phyloP scores from a whole-genome alignment of 2,329 filamentous ascomycete species.

The Fusarium bulbicola region DNA sequence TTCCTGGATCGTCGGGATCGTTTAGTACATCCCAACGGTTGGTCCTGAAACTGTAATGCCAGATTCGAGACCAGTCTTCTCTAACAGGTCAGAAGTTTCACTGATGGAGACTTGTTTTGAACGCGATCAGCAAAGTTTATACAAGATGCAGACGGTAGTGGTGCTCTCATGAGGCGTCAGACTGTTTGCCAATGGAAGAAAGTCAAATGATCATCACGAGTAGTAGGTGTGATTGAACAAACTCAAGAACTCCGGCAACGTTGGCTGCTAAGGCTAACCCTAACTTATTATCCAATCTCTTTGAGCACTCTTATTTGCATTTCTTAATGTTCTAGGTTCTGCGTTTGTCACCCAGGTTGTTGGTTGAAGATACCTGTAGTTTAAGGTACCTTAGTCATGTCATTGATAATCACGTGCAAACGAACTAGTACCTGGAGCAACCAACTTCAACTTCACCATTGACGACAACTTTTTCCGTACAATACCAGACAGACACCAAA shows the following conservation, averaged over 20 bases:
- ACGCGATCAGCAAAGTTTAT: neutral
- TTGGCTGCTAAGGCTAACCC: neutral
- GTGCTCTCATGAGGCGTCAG: neutral
- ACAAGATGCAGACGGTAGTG: neutral
- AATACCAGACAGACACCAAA: neutral
- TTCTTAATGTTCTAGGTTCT: neutral
- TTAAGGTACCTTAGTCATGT: neutral
- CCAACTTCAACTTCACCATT: conserved; percentile 1
- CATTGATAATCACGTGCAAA: conserved; percentile 12
- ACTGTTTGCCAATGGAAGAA: neutral
- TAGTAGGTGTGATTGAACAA: neutral
- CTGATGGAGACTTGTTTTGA: neutral
- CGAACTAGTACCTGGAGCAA: neutral
- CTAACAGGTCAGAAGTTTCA: neutral
- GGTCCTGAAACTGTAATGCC: neutral
- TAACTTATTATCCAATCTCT: neutral
- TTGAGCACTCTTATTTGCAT: too few relatives aligned
- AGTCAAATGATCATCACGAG: neutral
- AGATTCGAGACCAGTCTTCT: neutral
- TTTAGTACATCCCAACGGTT: conserved; percentile 20
- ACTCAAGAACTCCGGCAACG: neutral
- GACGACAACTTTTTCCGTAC: neutral
- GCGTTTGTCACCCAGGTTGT: neutral
- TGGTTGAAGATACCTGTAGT: neutral
- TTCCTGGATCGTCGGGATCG: conserved; percentile 18